Conservation (phyloP, 73 alveolate species). For the Paramecium tetraurelia region DNA sequence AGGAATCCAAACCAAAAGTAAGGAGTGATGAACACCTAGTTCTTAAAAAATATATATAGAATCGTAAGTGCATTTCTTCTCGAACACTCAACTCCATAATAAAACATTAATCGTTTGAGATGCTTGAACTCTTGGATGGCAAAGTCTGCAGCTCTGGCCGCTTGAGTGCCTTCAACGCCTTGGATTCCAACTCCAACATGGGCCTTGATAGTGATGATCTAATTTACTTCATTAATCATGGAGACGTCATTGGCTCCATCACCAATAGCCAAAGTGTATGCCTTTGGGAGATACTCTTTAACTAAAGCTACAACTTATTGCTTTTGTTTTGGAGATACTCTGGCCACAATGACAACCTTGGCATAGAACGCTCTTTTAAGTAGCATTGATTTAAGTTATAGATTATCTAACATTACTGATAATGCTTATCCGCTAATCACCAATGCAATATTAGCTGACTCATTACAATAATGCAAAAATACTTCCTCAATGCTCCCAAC, state of each 20-base stretch:
- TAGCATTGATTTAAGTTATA: constrained; percentile 26
- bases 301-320: constrained; percentile 64
- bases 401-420: constrained; percentile 64
- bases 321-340: constrained; percentile 68
- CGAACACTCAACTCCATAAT: constrained; percentile 74
- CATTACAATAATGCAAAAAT: constrained; percentile 31
- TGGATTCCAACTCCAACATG: constrained; percentile 58
- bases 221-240: constrained; percentile 71
- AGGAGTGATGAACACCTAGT: constrained; percentile 67
- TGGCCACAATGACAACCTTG: constrained; percentile 57
- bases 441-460: background rate
- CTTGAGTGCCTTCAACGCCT: constrained; percentile 68
- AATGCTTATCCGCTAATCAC: constrained; percentile 58
- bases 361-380: constrained; percentile 33
- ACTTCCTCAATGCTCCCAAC: constrained; percentile 39
- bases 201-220: background rate
- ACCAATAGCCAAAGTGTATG: constrained; percentile 85
- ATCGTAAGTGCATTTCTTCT: constrained; percentile 72
- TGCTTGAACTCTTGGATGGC: constrained; percentile 65
- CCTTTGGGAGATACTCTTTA: constrained; percentile 51
- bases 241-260: constrained; percentile 99
- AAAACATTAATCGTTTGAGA: constrained; percentile 63
- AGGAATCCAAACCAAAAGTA: constrained; percentile 67
- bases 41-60: constrained; percentile 70
- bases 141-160: constrained; percentile 72